phyloP scores from a whole-genome alignment of 805 yeast genomes.

The Nakazawaea ambrosiae region DNA sequence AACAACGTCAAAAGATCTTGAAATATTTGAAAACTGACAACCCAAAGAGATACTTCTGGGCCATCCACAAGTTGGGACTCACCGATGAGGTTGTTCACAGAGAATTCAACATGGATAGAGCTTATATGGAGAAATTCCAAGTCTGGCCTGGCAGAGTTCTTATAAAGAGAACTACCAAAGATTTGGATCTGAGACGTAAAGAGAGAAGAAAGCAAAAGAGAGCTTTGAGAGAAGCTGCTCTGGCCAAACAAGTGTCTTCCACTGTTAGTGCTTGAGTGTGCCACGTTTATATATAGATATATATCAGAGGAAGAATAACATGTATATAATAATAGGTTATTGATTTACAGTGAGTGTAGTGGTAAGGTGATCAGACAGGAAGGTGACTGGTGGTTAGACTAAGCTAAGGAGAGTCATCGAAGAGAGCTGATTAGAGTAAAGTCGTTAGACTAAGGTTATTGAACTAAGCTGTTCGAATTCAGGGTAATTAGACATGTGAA shows the following conservation, averaged over 20 bases:
- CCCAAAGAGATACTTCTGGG: slow-evolving; percentile 78
- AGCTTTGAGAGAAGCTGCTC: slow-evolving; percentile 22
- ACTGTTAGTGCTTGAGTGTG: background rate
- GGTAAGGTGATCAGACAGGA: too few relatives aligned
- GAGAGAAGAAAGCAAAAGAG: slow-evolving; percentile 39
- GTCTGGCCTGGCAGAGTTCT: slow-evolving; percentile 70
- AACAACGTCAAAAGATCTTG: slow-evolving; percentile 77
- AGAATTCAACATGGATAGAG: slow-evolving; percentile 77
- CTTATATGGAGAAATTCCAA: slow-evolving; percentile 70
- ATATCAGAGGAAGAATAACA: too few relatives aligned
- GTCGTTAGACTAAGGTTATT: too few relatives aligned
- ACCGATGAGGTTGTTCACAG: slow-evolving; percentile 69
- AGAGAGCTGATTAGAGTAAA: too few relatives aligned
- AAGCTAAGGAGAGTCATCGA: too few relatives aligned
- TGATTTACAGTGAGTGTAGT: too few relatives aligned
- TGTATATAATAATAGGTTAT: too few relatives aligned
- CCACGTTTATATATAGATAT: too few relatives aligned
- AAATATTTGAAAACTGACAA: slow-evolving; percentile 75
- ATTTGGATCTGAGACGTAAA: slow-evolving; percentile 37
- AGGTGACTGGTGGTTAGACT: too few relatives aligned
- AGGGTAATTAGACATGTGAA: too few relatives aligned
- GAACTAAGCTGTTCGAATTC: too few relatives aligned
- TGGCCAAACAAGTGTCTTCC: slow-evolving; percentile 3
- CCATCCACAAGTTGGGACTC: slow-evolving; percentile 82
- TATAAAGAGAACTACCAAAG: slow-evolving; percentile 48